A percentile compares a stretch with the other conserved stretches of the same genome.
Evolutionary conservation across 1,139 yeast genomes (phyloP).

Genomic region (Candida labiduridarum): DNA sequence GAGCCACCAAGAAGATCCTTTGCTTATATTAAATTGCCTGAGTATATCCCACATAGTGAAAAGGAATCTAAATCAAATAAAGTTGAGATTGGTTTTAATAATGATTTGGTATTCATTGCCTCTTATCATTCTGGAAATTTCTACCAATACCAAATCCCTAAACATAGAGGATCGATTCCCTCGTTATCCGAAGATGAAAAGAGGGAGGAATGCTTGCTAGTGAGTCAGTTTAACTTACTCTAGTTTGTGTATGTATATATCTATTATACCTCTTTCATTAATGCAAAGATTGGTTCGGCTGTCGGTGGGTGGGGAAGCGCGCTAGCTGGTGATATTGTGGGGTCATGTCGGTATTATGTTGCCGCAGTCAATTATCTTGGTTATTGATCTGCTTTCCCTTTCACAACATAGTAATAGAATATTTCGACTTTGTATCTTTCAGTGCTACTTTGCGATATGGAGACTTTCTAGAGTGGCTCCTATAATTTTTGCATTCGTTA

Average conservation of each 20-base stretch:
- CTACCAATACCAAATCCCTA: conserved; percentile 43
- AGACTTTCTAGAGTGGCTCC: too few relatives aligned
- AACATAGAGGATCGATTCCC: conserved; percentile 7
- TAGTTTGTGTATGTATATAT: not conserved
- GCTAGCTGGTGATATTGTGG: too few relatives aligned
- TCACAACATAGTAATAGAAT: too few relatives aligned
- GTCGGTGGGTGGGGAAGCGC: too few relatives aligned
- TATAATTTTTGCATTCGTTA: too few relatives aligned
- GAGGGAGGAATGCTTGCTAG: conserved; percentile 33
- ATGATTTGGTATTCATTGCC: conserved; percentile 38
- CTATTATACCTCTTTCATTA: not conserved
- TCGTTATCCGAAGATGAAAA: conserved; percentile 23
- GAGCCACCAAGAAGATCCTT: conserved; percentile 49
- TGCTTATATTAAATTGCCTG: conserved; percentile 45
- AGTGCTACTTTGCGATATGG: too few relatives aligned
- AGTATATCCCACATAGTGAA: conserved; percentile 23
- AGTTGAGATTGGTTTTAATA: conserved; percentile 43
- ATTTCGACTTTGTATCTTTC: too few relatives aligned
- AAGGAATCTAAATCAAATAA: conserved; percentile 16
- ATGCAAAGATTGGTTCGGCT: too few relatives aligned
- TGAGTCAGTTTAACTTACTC: conserved; percentile 23
- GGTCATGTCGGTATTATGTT: too few relatives aligned
- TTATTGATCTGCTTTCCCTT: too few relatives aligned
- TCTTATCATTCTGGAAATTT: conserved; percentile 43
- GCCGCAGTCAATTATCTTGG: too few relatives aligned